Evolutionary conservation across 164 flowering plant species (phyloP), one percentile per base, ranked within the genome.

Genomic region (Piper longum): DNA sequence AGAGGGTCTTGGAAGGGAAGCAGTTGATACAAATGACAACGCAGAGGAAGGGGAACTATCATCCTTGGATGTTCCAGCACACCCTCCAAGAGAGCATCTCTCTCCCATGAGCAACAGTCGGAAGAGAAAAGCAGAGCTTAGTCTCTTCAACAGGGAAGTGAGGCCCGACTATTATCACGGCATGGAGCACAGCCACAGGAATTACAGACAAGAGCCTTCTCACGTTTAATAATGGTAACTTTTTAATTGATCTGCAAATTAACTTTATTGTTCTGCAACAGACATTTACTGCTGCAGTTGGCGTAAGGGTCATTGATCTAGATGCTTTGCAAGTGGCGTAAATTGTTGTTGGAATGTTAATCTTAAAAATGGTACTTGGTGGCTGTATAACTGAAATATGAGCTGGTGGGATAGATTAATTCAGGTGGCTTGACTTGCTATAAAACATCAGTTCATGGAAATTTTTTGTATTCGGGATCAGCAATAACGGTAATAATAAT

Each of bases 21-120:
- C 85, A 56, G 87, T 26, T 26, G 36, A 26, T 26, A 26, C 36
- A 26, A 26, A 26, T 26, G 36, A 26, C 36, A 82, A 70, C 63
- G 83, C 36, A 26, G 36, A 26, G 36, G 36, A 26, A 26, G 36
- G 36, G 36, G 36, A 26, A 26, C 36, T 26, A 17, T 69, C 77
- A 3, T 61, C 69, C 26, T 61, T 59, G 56, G 80, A 76, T 66
- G 57, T 55, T 16, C 36, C 36, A 26, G 36, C 36, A 26, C 1
- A 26, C 36, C 36, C 36, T 26, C 72, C 74, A 51, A 62, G 54
- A 45, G 83, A 64, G 17, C 51, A 69, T 56, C 74, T 43, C 42
- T 80, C 86, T 13, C 85, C 91, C n/a, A 78, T 69, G 44, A 57
- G 76, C 1, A 68, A 60, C 60, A 75, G 48, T 66, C 73, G 80